Base-by-base conservation (phyloP, 2,329 filamentous ascomycete genomes). In the Hirsutella rhossiliensis region DNA sequence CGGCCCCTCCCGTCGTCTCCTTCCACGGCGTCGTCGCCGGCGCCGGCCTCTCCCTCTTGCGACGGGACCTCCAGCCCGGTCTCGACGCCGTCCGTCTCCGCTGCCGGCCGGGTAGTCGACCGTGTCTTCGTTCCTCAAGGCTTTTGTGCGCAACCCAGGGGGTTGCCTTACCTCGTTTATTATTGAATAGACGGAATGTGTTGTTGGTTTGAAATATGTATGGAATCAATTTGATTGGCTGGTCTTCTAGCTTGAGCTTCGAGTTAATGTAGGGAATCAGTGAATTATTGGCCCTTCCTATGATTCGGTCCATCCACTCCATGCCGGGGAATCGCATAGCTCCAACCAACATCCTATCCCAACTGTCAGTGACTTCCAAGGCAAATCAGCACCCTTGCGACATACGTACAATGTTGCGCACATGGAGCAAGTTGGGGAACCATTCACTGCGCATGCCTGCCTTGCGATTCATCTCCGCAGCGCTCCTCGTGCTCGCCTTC, bases 251-350 rank as follows among this genome's bases (percentile, higher is more conserved):
- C 27, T 34, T 34, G 43, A 44, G 36, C 28, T 44, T 44, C 28
- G 43, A 44, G 23, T 54, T 53, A 41, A 54, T 51, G 39, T 54
- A 54, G 3, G 51, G 45, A 13, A 54, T 49, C 7, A 55, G 43
- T 32, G 48, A 52, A 46, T 52, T 53, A 3, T 50, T 40, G 8
- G 48, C 20, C 29, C 48, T 36, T 28, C 53, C 53, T 17, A 54
- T 50, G 31, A 55, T 38, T 31, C 52, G 50, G 20, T 52, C 48
- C 58, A 57, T 61, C 42, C 57, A 54, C 3, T 46, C 27, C 47
- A 58, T 64, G 7, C 62, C 51, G 0, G 63, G 65, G 34, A 63
- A 66, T 5, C 65, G 47, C 65, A 67, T 67, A 0, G 65, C 65
- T 3, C n/a, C n/a, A n/a, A n/a, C 64, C 64, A 5, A 66, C 56